Percentiles rank a stretch among this genome's conserved stretches.
phyloP scores from a whole-genome alignment of 2,329 filamentous ascomycete genomes.

The Claviceps spartinae region DNA sequence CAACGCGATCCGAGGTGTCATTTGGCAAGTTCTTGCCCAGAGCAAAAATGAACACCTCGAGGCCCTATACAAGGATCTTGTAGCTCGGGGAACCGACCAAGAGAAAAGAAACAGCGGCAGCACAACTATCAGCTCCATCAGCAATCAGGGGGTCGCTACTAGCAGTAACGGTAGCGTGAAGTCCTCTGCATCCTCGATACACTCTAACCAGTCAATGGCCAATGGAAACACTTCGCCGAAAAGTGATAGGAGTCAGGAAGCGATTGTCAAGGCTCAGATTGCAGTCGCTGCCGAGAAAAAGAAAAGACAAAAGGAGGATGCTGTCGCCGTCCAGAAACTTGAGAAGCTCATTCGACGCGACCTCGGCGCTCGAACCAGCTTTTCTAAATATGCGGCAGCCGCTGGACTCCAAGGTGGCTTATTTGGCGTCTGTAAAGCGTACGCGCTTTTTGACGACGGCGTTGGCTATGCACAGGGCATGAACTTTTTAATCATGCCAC shows the following conservation, averaged over 20 bases:
- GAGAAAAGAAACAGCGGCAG: slow-evolving; percentile 49
- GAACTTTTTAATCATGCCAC: slow-evolving; percentile 95
- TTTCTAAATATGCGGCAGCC: slow-evolving; percentile 87
- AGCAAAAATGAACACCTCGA: slow-evolving; percentile 91
- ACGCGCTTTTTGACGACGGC: slow-evolving; percentile 84
- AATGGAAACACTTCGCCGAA: slow-evolving; percentile 44
- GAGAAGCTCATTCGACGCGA: slow-evolving; percentile 89
- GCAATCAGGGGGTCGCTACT: slow-evolving; percentile 40
- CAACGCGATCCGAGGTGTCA: slow-evolving; percentile 88
- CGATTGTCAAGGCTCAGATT: slow-evolving; percentile 50
- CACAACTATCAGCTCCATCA: slow-evolving; percentile 32
- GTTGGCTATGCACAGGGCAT: slow-evolving; percentile 98
- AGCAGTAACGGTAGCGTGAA: slow-evolving; percentile 45
- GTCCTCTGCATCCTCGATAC: slow-evolving; percentile 76
- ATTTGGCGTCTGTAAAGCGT: slow-evolving; percentile 93
- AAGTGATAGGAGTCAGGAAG: slow-evolving; percentile 48
- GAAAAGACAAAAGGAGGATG: slow-evolving; percentile 68
- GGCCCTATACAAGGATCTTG: slow-evolving; percentile 68
- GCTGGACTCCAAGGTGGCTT: slow-evolving; percentile 85
- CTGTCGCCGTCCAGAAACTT: slow-evolving; percentile 59
- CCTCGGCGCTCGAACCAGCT: slow-evolving; percentile 83
- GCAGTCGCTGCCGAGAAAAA: slow-evolving; percentile 53
- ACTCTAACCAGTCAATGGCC: slow-evolving; percentile 58
- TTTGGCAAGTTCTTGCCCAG: slow-evolving; percentile 94
- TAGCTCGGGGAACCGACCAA: slow-evolving; percentile 67